Conservation (phyloP, 108 stramenopile species). For the Chaetoceros tenuissimus region DNA sequence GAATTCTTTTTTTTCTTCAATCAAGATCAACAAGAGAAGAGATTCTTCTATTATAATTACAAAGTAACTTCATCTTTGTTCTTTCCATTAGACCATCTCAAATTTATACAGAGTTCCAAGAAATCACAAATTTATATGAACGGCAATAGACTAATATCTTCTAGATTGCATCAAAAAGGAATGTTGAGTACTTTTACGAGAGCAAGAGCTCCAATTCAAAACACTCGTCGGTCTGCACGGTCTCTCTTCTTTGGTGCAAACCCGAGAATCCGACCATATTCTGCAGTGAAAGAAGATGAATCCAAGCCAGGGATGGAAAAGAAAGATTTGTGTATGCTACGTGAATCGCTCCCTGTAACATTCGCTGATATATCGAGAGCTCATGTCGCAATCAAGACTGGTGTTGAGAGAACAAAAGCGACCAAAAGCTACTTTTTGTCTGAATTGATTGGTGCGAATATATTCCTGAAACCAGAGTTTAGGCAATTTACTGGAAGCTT, state of each 20-base stretch:
- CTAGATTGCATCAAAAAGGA: no score
- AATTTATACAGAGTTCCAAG: no score
- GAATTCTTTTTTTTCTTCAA: no score
- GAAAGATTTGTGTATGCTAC: neutral
- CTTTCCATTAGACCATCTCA: no score
- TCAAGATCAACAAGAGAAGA: no score
- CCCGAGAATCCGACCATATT: neutral
- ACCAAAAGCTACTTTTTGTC: constrained; percentile 60
- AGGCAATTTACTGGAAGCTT: constrained; percentile 92
- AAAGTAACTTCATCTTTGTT: no score
- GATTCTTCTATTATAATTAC: no score
- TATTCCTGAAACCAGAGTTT: constrained; percentile 80
- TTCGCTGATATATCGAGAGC: constrained; percentile 79
- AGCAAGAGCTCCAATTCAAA: no score
- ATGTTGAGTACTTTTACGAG: no score
- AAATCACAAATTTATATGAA: no score
- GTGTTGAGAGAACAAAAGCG: constrained; percentile 59
- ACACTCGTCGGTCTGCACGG: neutral
- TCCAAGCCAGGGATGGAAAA: neutral
- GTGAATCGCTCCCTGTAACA: constrained; percentile 49
- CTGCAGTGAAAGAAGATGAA: neutral
- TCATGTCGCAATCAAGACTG: constrained; percentile 63
- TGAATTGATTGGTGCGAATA: constrained; percentile 70
- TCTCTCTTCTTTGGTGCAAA: neutral
- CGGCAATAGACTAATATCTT: no score